Evolutionary conservation across 2,329 filamentous ascomycete species (phyloP).

Genomic region (Colletotrichum cuscutae): DNA sequence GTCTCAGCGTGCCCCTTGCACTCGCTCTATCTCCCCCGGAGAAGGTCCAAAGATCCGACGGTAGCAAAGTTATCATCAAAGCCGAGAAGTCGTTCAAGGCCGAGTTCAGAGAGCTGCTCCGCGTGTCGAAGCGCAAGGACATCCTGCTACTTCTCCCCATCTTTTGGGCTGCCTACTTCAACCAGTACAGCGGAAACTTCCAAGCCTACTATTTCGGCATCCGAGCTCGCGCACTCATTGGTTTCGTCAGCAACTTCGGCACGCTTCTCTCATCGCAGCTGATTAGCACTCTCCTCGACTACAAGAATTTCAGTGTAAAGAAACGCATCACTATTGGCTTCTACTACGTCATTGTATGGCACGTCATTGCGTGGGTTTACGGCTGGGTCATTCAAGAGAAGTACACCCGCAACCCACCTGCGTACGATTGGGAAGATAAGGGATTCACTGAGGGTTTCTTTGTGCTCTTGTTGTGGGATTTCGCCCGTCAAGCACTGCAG

Average conservation of each 20-base stretch:
- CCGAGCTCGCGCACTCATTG: conserved; percentile 57
- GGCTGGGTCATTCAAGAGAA: conserved; percentile 64
- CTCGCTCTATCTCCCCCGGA: conserved; percentile 41
- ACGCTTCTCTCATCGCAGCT: conserved; percentile 54
- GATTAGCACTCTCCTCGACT: conserved; percentile 57
- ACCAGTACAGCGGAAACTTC: conserved; percentile 55
- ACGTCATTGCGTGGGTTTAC: conserved; percentile 61
- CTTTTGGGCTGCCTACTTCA: conserved; percentile 43
- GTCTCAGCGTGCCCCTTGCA: conserved; percentile 40
- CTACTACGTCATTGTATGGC: conserved; percentile 55
- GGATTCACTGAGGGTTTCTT: conserved; percentile 60
- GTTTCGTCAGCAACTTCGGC: conserved; percentile 50
- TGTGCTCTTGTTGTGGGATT: conserved; percentile 59
- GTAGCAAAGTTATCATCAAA: conserved; percentile 40
- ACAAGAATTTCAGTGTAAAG: conserved; percentile 47
- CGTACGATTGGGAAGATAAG: conserved; percentile 51
- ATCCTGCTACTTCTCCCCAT: conserved; percentile 38
- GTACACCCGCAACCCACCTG: conserved; percentile 53
- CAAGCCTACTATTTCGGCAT: conserved; percentile 53
- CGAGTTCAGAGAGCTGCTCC: conserved; percentile 40
- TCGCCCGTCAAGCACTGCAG: conserved; percentile 61
- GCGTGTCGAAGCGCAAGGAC: conserved; percentile 35
- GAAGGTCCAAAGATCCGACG: conserved; percentile 42
- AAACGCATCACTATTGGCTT: conserved; percentile 54
- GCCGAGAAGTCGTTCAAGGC: conserved; percentile 37